phyloP scores from a whole-genome alignment of 108 stramenopile species.

The Seminavis robusta region DNA sequence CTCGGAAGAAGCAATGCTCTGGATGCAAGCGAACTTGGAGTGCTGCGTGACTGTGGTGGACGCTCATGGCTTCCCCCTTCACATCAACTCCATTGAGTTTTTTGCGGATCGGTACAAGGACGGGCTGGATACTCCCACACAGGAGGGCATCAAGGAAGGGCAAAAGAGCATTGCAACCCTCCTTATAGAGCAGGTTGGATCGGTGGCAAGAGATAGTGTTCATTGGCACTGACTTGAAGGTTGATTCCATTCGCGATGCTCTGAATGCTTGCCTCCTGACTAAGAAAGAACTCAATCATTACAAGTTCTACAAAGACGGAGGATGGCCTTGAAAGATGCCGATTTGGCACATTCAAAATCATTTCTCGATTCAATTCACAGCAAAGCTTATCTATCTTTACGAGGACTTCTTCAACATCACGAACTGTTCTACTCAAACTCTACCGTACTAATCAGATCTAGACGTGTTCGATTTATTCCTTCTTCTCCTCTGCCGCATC shows the following conservation, averaged over 20 bases:
- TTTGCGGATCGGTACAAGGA: conserved; percentile 5
- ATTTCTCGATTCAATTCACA: too few species aligned
- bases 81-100: conserved; percentile 13
- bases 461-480: too few species aligned
- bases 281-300: conserved; percentile 42
- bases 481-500: too few species aligned
- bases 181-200: conserved; percentile 75
- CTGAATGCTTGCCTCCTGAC: conserved; percentile 46
- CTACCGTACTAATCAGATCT: too few species aligned
- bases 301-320: too few species aligned
- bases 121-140: conserved; percentile 7
- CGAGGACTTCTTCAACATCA: too few species aligned
- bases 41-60: conserved; percentile 86
- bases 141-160: too few species aligned
- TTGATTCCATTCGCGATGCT: conserved; percentile 26
- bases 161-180: conserved; percentile 46
- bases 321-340: too few species aligned
- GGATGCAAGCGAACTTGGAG: conserved; percentile 53
- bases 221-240: conserved; percentile 44
- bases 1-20: conserved; percentile 21
- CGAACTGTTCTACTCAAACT: too few species aligned
- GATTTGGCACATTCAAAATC: too few species aligned
- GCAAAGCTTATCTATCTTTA: too few species aligned
- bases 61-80: conserved; percentile 26
- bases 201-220: conserved; percentile 70